Evolutionary conservation across 2,329 filamentous ascomycete genomes (phyloP).

Genomic region (Fusarium buharicum): DNA sequence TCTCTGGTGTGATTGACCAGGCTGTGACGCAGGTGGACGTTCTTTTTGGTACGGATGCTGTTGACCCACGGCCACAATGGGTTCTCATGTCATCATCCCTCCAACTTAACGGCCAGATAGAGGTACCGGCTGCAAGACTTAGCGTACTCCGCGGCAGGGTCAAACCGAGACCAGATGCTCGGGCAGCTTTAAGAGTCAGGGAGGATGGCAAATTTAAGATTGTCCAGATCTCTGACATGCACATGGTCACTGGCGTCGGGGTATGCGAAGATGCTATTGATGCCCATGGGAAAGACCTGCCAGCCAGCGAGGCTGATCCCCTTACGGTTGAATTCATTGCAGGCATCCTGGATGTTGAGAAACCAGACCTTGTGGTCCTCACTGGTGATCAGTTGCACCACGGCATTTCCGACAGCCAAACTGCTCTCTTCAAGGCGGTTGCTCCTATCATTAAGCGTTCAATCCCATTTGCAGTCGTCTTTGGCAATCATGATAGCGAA

Average conservation of each 20-base stretch:
- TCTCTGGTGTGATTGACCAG: constrained; percentile 35
- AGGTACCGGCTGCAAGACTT: constrained; percentile 51
- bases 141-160: constrained; percentile 45
- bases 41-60: constrained; percentile 65
- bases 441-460: constrained; percentile 71
- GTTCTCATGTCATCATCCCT: constrained; percentile 50
- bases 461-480: constrained; percentile 76
- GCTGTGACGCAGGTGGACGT: constrained; percentile 74
- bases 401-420: constrained; percentile 48
- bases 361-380: constrained; percentile 75
- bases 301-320: constrained; percentile 71
- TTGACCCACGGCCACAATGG: constrained; percentile 49
- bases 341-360: constrained; percentile 73
- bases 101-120: constrained; percentile 47
- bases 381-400: constrained; percentile 72
- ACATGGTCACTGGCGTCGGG: constrained; percentile 48
- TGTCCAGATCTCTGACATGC: constrained; percentile 68
- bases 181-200: constrained; percentile 60
- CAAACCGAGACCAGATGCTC: constrained; percentile 43
- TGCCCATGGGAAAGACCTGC: constrained; percentile 48
- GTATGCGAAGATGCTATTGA: constrained; percentile 48
- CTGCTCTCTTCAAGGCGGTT: constrained; percentile 67
- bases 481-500: constrained; percentile 80
- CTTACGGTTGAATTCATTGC: constrained; percentile 75
- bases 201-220: constrained; percentile 79